These are phyloP conservation scores for Arthrobotrys entomopaga DNA, from an alignment of 2,329 filamentous ascomycete genomes.

Conservation along the genomic window DNA sequence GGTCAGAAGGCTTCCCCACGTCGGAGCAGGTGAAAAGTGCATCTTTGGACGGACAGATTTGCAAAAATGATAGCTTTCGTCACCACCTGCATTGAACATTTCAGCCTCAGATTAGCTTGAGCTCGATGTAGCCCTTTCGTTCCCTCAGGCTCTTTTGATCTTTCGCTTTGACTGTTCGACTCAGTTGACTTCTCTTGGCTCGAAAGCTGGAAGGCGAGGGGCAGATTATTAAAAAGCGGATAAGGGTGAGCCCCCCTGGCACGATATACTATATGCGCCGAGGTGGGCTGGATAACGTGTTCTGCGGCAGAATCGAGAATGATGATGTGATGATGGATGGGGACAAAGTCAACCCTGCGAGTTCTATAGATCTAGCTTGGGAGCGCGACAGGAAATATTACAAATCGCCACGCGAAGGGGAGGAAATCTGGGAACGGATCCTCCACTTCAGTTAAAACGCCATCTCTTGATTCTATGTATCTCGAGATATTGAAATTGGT, in stretches of 20 bases:
- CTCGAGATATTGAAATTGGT: not conserved
- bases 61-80: no score
- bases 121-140: no score
- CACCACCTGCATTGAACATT: no score
- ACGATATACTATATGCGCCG: not conserved
- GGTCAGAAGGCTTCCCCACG: constrained; percentile 18
- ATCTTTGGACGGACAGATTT: not conserved
- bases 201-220: no score
- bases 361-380: no score
- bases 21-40: not conserved
- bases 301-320: not conserved
- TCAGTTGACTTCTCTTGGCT: no score
- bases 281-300: not conserved
- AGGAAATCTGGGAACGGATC: not conserved
- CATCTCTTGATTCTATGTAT: no score
- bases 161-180: no score
- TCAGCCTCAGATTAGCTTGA: no score
- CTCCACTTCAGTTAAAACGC: not conserved
- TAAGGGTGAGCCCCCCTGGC: no score
- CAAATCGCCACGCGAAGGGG: not conserved
- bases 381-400: not conserved
- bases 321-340: not conserved
- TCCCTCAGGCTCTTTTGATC: no score
- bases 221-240: no score
- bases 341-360: not conserved